These are phyloP conservation scores for Xerocomellus intermedius DNA, from an alignment of 768 basidiomycete genomes.

Conservation along the genomic window DNA sequence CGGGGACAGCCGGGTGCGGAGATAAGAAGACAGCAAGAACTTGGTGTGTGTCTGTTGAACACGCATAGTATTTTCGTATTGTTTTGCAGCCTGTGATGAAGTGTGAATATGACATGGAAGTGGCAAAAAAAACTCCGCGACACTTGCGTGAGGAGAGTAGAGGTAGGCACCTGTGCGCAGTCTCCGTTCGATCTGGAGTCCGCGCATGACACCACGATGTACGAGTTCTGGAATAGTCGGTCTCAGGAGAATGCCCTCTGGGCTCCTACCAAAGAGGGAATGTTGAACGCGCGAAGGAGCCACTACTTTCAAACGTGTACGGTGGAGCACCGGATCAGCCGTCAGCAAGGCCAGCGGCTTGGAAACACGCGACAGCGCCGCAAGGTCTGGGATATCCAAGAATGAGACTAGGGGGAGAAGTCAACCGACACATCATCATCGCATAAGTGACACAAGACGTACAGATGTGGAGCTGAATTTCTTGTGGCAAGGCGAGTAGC, in stretches of 20 bases:
- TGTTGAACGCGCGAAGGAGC: constrained; percentile 69
- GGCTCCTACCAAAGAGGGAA: constrained; percentile 57
- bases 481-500: constrained; percentile 47
- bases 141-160: constrained; percentile 54
- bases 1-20: constrained; percentile 45
- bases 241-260: constrained; percentile 54
- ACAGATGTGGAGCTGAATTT: constrained; percentile 61
- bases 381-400: constrained; percentile 72
- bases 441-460: constrained; percentile 15
- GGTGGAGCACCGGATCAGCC: constrained; percentile 63
- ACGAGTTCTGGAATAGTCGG: constrained; percentile 68
- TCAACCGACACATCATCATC: not conserved
- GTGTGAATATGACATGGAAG: constrained; percentile 6
- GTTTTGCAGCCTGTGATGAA: constrained; percentile 53
- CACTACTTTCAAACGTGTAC: constrained; percentile 55
- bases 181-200: constrained; percentile 60
- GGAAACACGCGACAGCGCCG: constrained; percentile 46
- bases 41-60: constrained; percentile 55
- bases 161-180: constrained; percentile 69
- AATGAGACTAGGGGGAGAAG: constrained; percentile 50
- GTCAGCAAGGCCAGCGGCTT: constrained; percentile 50
- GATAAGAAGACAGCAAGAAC: constrained; percentile 50
- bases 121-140: not conserved
- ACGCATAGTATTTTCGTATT: constrained; percentile 59
- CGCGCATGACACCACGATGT: constrained; percentile 68